Evolutionary conservation across 371 early-diverging fungal genomes (phyloP).

Genomic region (Actinomortierella wolfii): DNA sequence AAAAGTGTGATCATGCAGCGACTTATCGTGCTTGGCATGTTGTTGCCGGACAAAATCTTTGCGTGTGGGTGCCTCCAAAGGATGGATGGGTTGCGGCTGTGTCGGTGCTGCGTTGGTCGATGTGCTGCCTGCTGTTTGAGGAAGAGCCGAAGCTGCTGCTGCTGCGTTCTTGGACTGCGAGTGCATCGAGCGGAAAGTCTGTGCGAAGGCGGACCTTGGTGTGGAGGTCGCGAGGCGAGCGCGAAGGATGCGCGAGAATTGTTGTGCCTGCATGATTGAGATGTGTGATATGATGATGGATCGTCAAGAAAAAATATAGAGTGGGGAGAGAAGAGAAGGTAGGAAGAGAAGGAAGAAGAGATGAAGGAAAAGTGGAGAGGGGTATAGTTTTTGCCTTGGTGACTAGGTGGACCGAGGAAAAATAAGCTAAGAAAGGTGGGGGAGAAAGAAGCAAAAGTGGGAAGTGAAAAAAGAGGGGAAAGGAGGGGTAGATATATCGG

Average conservation of each 20-base stretch:
- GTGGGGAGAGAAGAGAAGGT: background rate
- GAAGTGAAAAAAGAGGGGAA: background rate
- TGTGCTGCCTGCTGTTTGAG: background rate
- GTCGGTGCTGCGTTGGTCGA: slow-evolving; percentile 15
- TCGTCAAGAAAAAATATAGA: background rate
- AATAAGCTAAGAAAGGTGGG: background rate
- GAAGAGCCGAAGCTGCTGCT: no score
- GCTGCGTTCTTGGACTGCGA: background rate
- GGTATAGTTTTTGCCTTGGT: background rate
- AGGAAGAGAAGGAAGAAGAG: background rate
- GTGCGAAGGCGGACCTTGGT: slow-evolving; percentile 16
- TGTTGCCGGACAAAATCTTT: slow-evolving; percentile 21
- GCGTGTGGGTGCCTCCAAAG: slow-evolving; percentile 27
- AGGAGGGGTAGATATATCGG: slow-evolving; percentile 7
- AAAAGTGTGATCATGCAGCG: slow-evolving; percentile 70
- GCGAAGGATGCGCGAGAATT: slow-evolving; percentile 31
- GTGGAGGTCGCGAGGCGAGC: slow-evolving; percentile 24
- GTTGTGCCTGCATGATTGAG: slow-evolving; percentile 31
- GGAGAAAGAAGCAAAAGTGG: slow-evolving; percentile 3
- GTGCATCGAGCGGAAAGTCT: background rate
- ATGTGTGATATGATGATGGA: background rate
- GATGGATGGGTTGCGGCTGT: slow-evolving; percentile 25
- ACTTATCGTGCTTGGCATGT: slow-evolving; percentile 11
- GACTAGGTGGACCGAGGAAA: background rate
- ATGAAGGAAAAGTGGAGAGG: background rate